phyloP scores from a whole-genome alignment of 345 rosid genomes.

The Lepidium africanum region DNA sequence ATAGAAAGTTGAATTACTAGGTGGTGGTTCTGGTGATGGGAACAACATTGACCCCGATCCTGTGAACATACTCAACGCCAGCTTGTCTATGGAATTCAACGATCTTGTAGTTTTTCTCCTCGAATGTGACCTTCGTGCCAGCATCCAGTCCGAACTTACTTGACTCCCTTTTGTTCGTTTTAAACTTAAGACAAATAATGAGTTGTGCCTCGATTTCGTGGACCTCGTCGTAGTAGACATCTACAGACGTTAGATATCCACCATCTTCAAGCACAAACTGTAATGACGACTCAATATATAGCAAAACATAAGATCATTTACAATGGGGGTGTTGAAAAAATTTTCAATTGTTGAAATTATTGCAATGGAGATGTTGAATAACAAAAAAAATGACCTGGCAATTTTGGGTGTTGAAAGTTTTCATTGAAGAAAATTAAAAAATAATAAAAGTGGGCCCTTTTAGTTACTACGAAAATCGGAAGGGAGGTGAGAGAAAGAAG shows the following conservation, averaged over 20 bases:
- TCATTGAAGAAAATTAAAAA: no score
- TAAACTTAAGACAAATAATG: conserved; percentile 5
- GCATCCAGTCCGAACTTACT: conserved; percentile 4
- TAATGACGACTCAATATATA: neutral
- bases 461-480: no score
- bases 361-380: no score
- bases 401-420: no score
- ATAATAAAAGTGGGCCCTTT: no score
- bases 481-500: no score
- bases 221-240: conserved; percentile 13
- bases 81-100: conserved; percentile 26
- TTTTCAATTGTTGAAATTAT: no score
- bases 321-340: no score
- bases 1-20: neutral
- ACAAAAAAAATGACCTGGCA: no score
- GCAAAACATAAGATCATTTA: neutral
- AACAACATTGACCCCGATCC: conserved; percentile 13
- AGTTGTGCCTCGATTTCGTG: neutral
- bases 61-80: conserved; percentile 9
- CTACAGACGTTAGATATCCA: conserved; percentile 14
- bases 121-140: conserved; percentile 7
- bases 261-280: conserved; percentile 25
- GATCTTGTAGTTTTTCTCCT: conserved; percentile 5
- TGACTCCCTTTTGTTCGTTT: conserved; percentile 24
- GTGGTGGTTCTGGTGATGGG: conserved; percentile 8